phyloP scores from a whole-genome alignment of 805 yeast genomes.

The Pachysolen tannophilus region DNA sequence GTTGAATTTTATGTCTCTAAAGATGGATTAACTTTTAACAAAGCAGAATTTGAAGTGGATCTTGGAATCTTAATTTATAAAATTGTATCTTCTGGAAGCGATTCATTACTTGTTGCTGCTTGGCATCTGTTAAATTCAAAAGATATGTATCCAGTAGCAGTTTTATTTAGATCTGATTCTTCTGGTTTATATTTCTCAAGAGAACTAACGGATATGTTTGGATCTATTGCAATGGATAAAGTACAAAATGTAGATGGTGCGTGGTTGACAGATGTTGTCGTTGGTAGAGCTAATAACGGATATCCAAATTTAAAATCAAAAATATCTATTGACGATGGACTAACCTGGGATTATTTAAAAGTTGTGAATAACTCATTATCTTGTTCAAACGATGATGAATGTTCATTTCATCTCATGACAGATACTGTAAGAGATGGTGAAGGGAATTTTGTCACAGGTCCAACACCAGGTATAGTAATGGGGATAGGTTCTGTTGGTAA shows the following conservation, averaged over 20 bases:
- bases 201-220: slow-evolving; percentile 30
- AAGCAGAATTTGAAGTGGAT: slow-evolving; percentile 31
- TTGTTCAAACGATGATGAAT: slow-evolving; percentile 36
- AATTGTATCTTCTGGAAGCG: slow-evolving; percentile 31
- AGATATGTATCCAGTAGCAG: slow-evolving; percentile 17
- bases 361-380: slow-evolving; percentile 35
- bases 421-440: slow-evolving; percentile 28
- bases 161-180: slow-evolving; percentile 47
- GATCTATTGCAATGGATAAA: slow-evolving; percentile 32
- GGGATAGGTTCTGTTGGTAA: slow-evolving; percentile 87
- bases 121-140: slow-evolving; percentile 16
- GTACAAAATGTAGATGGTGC: slow-evolving; percentile 53
- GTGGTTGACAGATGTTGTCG: slow-evolving; percentile 39
- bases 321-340: slow-evolving; percentile 46
- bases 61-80: slow-evolving; percentile 27
- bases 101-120: slow-evolving; percentile 33
- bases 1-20: slow-evolving; percentile 36
- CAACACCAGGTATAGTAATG: slow-evolving; percentile 44
- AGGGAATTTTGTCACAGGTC: slow-evolving; percentile 36
- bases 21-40: slow-evolving; percentile 32
- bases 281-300: slow-evolving; percentile 23
- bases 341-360: slow-evolving; percentile 40
- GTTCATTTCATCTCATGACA: slow-evolving; percentile 37
- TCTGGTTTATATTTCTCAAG: slow-evolving; percentile 43
- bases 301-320: slow-evolving; percentile 21